Evolutionary conservation across 2,329 filamentous ascomycete genomes (phyloP).

Genomic region (Penicillium paneum): DNA sequence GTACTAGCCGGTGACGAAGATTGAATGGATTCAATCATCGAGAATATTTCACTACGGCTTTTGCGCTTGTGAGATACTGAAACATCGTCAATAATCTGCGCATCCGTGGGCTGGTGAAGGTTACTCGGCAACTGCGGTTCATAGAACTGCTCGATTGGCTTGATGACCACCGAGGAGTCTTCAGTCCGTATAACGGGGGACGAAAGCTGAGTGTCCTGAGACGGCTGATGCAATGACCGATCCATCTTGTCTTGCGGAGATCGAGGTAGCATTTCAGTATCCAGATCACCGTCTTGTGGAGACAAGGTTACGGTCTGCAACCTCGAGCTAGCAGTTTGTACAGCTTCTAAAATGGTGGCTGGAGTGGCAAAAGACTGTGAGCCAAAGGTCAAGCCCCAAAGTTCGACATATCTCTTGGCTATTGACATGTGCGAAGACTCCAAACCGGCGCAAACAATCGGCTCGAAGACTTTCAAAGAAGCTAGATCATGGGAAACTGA

Average conservation of each 20-base stretch:
- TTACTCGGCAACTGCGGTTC: constrained; percentile 29
- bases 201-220: constrained; percentile 20
- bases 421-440: constrained; percentile 51
- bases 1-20: constrained; percentile 43
- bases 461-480: constrained; percentile 52
- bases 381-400: constrained; percentile 72
- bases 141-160: constrained; percentile 24
- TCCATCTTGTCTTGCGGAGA: constrained; percentile 11
- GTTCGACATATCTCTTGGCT: constrained; percentile 51
- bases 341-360: constrained; percentile 57
- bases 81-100: constrained; percentile 68
- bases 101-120: constrained; percentile 47
- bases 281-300: neutral
- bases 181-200: constrained; percentile 26
- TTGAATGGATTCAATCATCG: constrained; percentile 65
- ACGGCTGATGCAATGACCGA: constrained; percentile 3
- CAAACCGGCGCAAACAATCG: constrained; percentile 53
- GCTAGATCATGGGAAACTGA: constrained; percentile 26
- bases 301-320: constrained; percentile 26
- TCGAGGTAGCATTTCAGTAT: neutral
- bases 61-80: constrained; percentile 65
- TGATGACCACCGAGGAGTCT: constrained; percentile 16
- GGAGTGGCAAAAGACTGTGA: constrained; percentile 63
- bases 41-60: constrained; percentile 61
- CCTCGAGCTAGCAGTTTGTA: constrained; percentile 59